Percentiles rank a stretch among this genome's conserved stretches.
Evolutionary conservation across 2,329 filamentous ascomycete genomes (phyloP).

Genomic region (Hypomyces rosellus): DNA sequence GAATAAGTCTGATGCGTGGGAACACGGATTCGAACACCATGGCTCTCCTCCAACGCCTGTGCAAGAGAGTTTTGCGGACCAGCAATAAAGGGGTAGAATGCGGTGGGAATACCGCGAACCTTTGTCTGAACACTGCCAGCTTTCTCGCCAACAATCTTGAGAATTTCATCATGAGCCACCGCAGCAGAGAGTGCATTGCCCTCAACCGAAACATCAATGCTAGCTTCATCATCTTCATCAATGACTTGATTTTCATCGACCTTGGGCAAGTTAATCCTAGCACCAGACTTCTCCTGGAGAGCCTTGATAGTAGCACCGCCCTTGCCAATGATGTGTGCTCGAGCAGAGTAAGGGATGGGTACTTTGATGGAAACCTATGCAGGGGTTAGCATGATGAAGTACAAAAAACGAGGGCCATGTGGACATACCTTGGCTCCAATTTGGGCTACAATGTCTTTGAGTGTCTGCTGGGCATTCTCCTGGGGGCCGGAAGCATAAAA

Average conservation of each 20-base stretch:
- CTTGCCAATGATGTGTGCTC: constrained; percentile 88
- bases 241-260: constrained; percentile 56
- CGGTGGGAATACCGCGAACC: constrained; percentile 76
- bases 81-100: constrained; percentile 93
- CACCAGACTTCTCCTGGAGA: constrained; percentile 83
- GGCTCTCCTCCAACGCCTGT: constrained; percentile 65
- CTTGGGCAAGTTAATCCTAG: constrained; percentile 84
- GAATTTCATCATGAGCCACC: constrained; percentile 75
- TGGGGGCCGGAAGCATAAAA: constrained; percentile 83
- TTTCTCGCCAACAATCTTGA: constrained; percentile 81
- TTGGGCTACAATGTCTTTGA: constrained; percentile 83
- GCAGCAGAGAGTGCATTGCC: constrained; percentile 85
- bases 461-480: constrained; percentile 76
- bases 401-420: not conserved
- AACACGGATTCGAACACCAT: constrained; percentile 74
- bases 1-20: constrained; percentile 75
- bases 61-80: constrained; percentile 66
- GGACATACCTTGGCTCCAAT: constrained; percentile 72
- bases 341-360: constrained; percentile 73
- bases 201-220: constrained; percentile 81
- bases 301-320: constrained; percentile 84
- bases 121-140: constrained; percentile 76
- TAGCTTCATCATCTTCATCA: constrained; percentile 71
- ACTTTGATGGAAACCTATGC: constrained; percentile 57
- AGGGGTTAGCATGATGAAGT: not conserved